Percentiles rank a stretch among this genome's conserved stretches.
Evolutionary conservation across 2,329 filamentous ascomycete genomes (phyloP).

Genomic region (Didymella glomerata): DNA sequence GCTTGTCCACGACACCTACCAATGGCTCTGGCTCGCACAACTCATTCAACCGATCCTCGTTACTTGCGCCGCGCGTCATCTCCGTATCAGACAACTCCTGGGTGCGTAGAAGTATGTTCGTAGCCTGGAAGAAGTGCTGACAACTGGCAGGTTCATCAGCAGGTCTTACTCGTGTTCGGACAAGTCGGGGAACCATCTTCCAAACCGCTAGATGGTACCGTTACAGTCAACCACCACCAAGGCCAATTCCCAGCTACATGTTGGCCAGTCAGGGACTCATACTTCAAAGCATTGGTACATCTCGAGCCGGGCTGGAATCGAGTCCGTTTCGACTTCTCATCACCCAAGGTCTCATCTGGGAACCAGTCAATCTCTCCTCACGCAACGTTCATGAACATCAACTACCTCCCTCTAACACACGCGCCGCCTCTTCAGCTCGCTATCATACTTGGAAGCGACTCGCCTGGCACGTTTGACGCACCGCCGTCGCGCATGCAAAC

Average conservation of each 20-base stretch:
- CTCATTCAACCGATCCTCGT: slow-evolving; percentile 70
- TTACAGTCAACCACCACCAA: slow-evolving; percentile 83
- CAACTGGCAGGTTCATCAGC: slow-evolving; percentile 80
- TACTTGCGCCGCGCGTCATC: slow-evolving; percentile 80
- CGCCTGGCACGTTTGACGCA: slow-evolving; percentile 83
- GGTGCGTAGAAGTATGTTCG: slow-evolving; percentile 63
- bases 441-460: slow-evolving; percentile 87
- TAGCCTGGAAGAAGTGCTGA: slow-evolving; percentile 6
- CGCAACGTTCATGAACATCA: slow-evolving; percentile 80
- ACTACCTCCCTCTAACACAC: slow-evolving; percentile 82
- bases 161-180: slow-evolving; percentile 82
- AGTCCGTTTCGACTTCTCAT: slow-evolving; percentile 86
- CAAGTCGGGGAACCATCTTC: slow-evolving; percentile 77
- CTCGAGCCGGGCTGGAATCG: slow-evolving; percentile 91
- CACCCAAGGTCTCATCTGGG: slow-evolving; percentile 78
- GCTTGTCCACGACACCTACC: slow-evolving; percentile 61
- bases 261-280: slow-evolving; percentile 88
- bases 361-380: slow-evolving; percentile 74
- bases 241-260: slow-evolving; percentile 81
- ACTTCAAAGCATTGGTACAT: slow-evolving; percentile 91
- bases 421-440: slow-evolving; percentile 88
- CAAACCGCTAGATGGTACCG: slow-evolving; percentile 75
- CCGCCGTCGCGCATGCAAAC: slow-evolving; percentile 76
- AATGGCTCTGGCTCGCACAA: slow-evolving; percentile 54
- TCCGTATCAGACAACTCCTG: slow-evolving; percentile 85